A percentile compares a stretch with the other conserved stretches of the same genome.
These are phyloP conservation scores for Aspergillus cavernicola DNA, from an alignment of 495 filamentous ascomycete genomes.

Conservation along the genomic window DNA sequence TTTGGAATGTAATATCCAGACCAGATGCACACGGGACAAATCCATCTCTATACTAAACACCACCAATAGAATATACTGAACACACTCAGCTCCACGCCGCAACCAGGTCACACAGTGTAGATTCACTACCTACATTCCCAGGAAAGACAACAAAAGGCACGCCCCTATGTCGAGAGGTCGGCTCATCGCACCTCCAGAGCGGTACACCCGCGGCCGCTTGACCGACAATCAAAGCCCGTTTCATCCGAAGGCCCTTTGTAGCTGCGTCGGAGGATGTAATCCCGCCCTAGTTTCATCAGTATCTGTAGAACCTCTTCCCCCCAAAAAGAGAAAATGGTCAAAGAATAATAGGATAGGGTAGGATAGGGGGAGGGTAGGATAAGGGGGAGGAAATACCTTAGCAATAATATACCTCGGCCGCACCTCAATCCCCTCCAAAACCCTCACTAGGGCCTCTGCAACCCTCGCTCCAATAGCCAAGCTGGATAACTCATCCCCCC, in stretches of 20 bases:
- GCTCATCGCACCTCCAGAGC: conserved; percentile 52
- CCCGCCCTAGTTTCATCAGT: conserved; percentile 34
- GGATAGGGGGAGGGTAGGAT: no score
- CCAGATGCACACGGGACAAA: no score
- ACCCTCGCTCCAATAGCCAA: conserved; percentile 44
- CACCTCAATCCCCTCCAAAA: conserved; percentile 38
- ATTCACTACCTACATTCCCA: conserved; percentile 53
- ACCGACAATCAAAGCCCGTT: conserved; percentile 48
- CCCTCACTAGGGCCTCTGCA: conserved; percentile 43
- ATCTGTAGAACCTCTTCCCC: neutral
- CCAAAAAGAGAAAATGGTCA: neutral
- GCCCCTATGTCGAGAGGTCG: conserved; percentile 39
- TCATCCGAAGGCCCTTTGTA: conserved; percentile 50
- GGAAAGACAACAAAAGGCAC: conserved; percentile 54
- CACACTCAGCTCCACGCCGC: conserved; percentile 36
- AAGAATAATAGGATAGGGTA: no score
- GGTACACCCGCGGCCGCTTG: conserved; percentile 54
- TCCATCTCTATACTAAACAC: no score
- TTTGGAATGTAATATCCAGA: no score
- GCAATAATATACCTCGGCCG: conserved; percentile 51
- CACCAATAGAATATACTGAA: no score
- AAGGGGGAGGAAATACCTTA: conserved; percentile 47
- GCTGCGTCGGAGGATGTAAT: conserved; percentile 53
- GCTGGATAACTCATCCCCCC: conserved; percentile 40
- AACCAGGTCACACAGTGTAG: conserved; percentile 40